Conservation (phyloP, 805 yeast genomes). For the Cyberlindnera japonica region DNA sequence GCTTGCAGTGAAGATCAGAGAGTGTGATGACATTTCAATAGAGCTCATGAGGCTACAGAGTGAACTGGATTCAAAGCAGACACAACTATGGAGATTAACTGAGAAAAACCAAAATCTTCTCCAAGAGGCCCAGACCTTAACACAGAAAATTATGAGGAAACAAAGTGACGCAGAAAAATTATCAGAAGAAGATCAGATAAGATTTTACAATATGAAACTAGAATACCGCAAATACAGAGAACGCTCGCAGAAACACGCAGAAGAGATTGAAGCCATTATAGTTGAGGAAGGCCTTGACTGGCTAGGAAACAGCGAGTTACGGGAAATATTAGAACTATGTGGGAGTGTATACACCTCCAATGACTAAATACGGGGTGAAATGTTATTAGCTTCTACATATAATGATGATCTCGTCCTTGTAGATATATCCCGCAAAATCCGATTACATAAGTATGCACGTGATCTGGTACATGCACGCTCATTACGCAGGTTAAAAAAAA, state of each 20-base stretch:
- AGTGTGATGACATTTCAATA: background rate
- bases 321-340: slow-evolving; percentile 25
- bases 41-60: slow-evolving; percentile 10
- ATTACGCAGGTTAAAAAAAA: background rate
- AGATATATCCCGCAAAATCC: background rate
- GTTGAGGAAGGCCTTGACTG: slow-evolving; percentile 34
- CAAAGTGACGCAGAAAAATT: background rate
- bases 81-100: background rate
- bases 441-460: too few species aligned
- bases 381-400: background rate
- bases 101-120: slow-evolving; percentile 1
- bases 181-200: background rate
- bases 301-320: slow-evolving; percentile 28
- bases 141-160: background rate
- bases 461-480: background rate
- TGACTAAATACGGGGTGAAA: background rate
- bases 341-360: slow-evolving; percentile 6
- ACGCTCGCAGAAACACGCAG: slow-evolving; percentile 10
- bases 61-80: slow-evolving; percentile 1
- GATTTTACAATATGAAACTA: background rate
- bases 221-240: slow-evolving; percentile 7
- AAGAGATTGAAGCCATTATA: slow-evolving; percentile 29
- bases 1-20: background rate
- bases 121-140: slow-evolving; percentile 1
- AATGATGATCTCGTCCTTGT: background rate